These are phyloP conservation scores for Trametes cinnabarina DNA, from an alignment of 768 basidiomycete species.

Conservation along the genomic window DNA sequence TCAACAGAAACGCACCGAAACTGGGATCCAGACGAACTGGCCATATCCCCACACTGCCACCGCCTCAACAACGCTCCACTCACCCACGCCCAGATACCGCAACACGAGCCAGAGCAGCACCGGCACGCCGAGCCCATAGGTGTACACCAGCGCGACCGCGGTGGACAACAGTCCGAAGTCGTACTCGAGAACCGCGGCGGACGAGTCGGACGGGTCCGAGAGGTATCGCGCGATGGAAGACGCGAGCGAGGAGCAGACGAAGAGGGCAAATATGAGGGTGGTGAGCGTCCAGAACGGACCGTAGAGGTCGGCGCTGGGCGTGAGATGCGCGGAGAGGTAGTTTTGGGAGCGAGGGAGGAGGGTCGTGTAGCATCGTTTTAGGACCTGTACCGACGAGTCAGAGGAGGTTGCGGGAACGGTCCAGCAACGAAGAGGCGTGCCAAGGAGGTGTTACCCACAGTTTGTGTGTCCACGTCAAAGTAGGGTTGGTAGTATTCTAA, in stretches of 20 bases:
- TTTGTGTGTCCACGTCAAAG: conserved; percentile 86
- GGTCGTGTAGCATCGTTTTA: conserved; percentile 74
- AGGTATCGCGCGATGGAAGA: conserved; percentile 88
- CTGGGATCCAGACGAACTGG: conserved; percentile 86
- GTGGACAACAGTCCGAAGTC: conserved; percentile 84
- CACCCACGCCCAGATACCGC: conserved; percentile 82
- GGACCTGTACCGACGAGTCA: conserved; percentile 44
- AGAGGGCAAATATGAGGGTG: conserved; percentile 89
- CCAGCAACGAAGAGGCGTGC: conserved; percentile 1
- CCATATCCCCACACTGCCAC: conserved; percentile 79
- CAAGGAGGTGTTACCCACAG: conserved; percentile 37
- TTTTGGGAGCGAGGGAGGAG: conserved; percentile 69
- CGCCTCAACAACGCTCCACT: conserved; percentile 87
- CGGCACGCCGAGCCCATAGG: conserved; percentile 83
- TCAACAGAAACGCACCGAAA: conserved; percentile 53
- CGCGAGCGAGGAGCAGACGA: conserved; percentile 90
- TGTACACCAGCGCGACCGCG: conserved; percentile 81
- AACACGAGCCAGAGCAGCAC: conserved; percentile 80
- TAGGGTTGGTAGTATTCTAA: conserved; percentile 85
- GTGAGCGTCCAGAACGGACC: conserved; percentile 98
- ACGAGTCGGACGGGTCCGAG: conserved; percentile 45
- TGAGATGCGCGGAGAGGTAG: conserved; percentile 61
- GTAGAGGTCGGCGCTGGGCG: conserved; percentile 69
- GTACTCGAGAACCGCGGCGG: conserved; percentile 57
- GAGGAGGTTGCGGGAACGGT: conserved; percentile 1